Conservation (phyloP, 148 eudicot species). For the Rhododendron molle region DNA sequence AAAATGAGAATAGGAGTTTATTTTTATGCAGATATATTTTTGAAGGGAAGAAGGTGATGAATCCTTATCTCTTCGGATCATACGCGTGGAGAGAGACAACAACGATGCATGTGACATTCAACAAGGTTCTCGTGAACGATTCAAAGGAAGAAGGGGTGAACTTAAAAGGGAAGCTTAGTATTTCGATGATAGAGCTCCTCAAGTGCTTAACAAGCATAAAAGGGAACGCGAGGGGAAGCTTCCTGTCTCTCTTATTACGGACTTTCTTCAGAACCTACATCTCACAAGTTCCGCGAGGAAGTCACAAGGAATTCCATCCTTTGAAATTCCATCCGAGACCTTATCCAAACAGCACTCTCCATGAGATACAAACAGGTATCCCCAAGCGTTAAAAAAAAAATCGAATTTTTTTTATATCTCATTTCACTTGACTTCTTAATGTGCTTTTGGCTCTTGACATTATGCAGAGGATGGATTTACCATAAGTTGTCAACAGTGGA, state of each 20-base stretch:
- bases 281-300: constrained; percentile 27
- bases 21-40: constrained; percentile 28
- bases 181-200: constrained; percentile 27
- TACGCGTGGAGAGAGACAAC: constrained; percentile 31
- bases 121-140: constrained; percentile 2
- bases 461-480: constrained; percentile 28
- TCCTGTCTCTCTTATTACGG: constrained; percentile 10
- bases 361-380: constrained; percentile 33
- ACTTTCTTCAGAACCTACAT: constrained; percentile 30
- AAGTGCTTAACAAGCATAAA: constrained; percentile 19
- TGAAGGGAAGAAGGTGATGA: constrained; percentile 36
- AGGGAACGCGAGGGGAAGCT: constrained; percentile 20
- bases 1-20: no score
- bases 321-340: neutral
- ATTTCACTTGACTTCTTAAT: neutral
- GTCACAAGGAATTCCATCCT: neutral
- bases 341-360: constrained; percentile 24
- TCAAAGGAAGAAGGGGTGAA: constrained; percentile 10
- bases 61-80: constrained; percentile 28
- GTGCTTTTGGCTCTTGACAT: neutral
- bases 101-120: constrained; percentile 27
- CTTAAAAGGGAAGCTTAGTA: constrained; percentile 22
- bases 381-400: neutral
- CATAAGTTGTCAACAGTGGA: constrained; percentile 34
- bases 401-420: neutral